Conservation (phyloP, 2,329 filamentous ascomycete genomes). For the Teratosphaeriaceae sp. region DNA sequence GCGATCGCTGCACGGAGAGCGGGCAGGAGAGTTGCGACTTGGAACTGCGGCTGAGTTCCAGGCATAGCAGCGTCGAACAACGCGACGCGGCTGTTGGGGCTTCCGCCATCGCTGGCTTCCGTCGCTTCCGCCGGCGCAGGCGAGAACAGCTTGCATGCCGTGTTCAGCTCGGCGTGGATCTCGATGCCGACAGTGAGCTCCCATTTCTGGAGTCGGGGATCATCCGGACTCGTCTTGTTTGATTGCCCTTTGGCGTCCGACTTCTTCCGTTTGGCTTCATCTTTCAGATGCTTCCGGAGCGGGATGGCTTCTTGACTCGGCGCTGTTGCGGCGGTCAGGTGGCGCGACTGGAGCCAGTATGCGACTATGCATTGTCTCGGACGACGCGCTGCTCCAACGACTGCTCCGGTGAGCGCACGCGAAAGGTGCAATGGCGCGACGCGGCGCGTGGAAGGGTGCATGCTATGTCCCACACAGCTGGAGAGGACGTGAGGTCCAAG, state of each 20-base stretch:
- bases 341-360: conserved; percentile 25
- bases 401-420: neutral
- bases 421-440: conserved; percentile 3
- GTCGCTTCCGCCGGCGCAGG: conserved; percentile 18
- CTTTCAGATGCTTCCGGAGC: conserved; percentile 36
- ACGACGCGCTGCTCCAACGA: neutral
- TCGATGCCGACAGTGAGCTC: conserved; percentile 94
- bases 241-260: conserved; percentile 2
- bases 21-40: conserved; percentile 74
- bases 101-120: conserved; percentile 8
- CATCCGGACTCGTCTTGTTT: conserved; percentile 9
- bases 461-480: neutral
- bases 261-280: conserved; percentile 26
- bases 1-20: conserved; percentile 86
- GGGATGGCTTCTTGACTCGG: conserved; percentile 24
- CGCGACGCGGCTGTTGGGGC: conserved; percentile 70
- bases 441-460: neutral
- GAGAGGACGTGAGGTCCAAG: neutral
- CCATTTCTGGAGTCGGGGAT: conserved; percentile 54
- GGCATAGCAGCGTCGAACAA: conserved; percentile 86
- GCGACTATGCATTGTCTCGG: conserved; percentile 23
- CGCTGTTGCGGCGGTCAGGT: conserved; percentile 13
- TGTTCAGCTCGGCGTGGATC: conserved; percentile 94
- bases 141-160: conserved; percentile 83
- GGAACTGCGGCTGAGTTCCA: conserved; percentile 80